Evolutionary conservation across 306 rosid species (phyloP), one percentile per base, ranked within the genome.

Genomic region (Calophaca sinica): DNA sequence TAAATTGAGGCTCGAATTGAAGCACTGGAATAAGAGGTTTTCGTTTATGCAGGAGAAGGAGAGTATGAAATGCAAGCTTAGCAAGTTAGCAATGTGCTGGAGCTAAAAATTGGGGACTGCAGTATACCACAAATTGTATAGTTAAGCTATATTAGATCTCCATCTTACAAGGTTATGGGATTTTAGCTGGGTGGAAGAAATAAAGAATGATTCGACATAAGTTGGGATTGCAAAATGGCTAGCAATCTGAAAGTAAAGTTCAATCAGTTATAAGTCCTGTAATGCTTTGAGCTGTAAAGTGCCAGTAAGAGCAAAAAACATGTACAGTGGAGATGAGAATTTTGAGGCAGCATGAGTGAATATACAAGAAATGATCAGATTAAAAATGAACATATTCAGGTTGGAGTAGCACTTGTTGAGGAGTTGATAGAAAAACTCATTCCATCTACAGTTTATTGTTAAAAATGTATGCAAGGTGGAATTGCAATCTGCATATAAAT

Each of bases 371-470:
- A 28, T 7, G 14, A 32, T 58, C 3, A 58, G 63, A 14, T 45
- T 66, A 29, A 7, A 46, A 46, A 41, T 41, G 60, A 33, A 44
- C 20, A 41, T 60, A 32, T 29, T 38, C 14, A 31, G 9, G n/a
- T 62, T 36, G 69, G 60, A 60, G 55, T 48, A 35, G 14, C 60
- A 74, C 62, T 59, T 50, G 42, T 2, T 13, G 5, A 61, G 48
- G 42, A 73, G 15, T 50, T 15, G 15, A 31, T 44, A 58, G 48
- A 20, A 20, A 62, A 41, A 46, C 29, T 36, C 79, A 0, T 32
- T n/a, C 15, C 79, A 6, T 32, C 7, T 14, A 13, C 5, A 62
- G 70, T 62, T 53, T 75, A 13, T 42, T 54, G 48, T 65, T 76
- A 2, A 29, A 39, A 64, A 75, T 7, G 10, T 49, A 29, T 54